Conservation (phyloP, 208 protist species). For the Leishmania turanica region DNA sequence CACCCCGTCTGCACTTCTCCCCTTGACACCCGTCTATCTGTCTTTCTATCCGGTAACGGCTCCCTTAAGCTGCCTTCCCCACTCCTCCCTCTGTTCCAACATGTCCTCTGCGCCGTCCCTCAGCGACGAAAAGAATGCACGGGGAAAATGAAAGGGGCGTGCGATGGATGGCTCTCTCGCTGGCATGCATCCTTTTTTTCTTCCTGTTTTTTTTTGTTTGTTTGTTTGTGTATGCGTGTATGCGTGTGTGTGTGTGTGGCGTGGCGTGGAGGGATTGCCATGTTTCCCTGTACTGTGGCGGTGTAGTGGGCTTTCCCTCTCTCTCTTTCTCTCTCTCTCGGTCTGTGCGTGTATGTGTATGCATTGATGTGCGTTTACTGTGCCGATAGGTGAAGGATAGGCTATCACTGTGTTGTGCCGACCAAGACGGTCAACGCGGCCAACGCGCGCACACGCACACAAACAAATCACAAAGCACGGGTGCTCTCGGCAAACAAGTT, state of each 20-base stretch:
- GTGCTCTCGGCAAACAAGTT: neutral
- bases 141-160: neutral
- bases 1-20: neutral
- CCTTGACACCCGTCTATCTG: neutral
- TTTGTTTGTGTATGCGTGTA: neutral
- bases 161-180: neutral
- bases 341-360: neutral
- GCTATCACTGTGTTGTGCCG: neutral
- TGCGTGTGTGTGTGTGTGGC: neutral
- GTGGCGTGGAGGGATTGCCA: neutral
- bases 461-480: neutral
- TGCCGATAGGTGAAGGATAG: neutral
- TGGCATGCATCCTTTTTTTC: neutral
- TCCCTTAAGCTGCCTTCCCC: neutral
- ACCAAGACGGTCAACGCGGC: neutral
- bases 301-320: neutral
- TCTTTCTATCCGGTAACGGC: neutral
- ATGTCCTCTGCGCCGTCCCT: neutral
- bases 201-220: neutral
- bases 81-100: neutral
- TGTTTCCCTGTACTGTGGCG: neutral
- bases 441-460: neutral
- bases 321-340: neutral
- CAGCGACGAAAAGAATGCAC: neutral
- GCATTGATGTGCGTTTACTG: neutral